phyloP scores from a whole-genome alignment of 305 asterid genomes.

The Withania somnifera region DNA sequence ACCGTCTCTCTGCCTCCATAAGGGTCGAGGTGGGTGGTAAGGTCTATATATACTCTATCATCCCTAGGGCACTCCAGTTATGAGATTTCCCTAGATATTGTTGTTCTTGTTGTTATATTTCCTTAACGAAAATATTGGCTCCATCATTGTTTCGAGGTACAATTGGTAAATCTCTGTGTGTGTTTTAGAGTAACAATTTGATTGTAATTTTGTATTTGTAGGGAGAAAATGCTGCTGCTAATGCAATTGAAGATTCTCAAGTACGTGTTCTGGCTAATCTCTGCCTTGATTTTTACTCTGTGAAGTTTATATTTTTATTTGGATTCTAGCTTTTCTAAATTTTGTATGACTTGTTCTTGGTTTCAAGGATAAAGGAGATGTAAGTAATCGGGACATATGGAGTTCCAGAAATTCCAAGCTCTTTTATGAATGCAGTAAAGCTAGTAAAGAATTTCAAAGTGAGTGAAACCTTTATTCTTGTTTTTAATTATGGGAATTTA shows the following conservation, averaged over 20 bases:
- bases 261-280: conserved; percentile 42
- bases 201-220: conserved; percentile 9
- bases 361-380: conserved; percentile 47
- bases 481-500: neutral
- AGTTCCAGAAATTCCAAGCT: conserved; percentile 46
- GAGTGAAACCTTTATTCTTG: conserved; percentile 10
- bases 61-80: too few species aligned
- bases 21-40: too few species aligned
- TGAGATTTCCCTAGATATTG: too few species aligned
- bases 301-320: neutral
- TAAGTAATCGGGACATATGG: conserved; percentile 57
- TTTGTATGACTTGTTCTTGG: conserved; percentile 25
- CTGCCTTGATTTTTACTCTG: neutral
- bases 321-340: conserved; percentile 10
- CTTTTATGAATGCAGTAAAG: conserved; percentile 67
- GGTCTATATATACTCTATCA: too few species aligned
- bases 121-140: too few species aligned
- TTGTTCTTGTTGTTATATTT: too few species aligned
- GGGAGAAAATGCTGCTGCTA: conserved; percentile 18
- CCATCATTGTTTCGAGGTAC: neutral
- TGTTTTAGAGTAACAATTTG: neutral
- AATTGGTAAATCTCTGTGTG: neutral
- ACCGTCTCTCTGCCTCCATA: too few species aligned
- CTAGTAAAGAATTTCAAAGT: conserved; percentile 60
- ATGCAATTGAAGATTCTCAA: conserved; percentile 10